These are phyloP conservation scores for Zygoascus bituminiphila DNA, from an alignment of 805 yeast species.

Conservation along the genomic window DNA sequence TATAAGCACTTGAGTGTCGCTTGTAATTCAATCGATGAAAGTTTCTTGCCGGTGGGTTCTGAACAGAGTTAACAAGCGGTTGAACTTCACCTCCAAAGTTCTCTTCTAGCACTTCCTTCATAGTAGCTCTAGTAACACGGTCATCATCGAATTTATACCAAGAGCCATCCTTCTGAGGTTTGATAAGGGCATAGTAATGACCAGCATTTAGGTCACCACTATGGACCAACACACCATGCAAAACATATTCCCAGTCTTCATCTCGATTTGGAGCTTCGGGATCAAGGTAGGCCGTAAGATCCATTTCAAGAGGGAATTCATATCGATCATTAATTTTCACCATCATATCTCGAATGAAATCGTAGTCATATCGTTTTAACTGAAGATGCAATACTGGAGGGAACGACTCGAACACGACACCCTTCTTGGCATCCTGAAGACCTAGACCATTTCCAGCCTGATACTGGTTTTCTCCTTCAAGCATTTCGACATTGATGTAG, in stretches of 20 bases:
- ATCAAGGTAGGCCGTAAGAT: constrained; percentile 70
- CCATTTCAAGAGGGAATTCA: constrained; percentile 79
- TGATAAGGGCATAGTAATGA: constrained; percentile 90
- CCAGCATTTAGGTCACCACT: constrained; percentile 95
- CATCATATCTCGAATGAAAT: constrained; percentile 78
- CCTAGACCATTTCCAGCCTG: constrained; percentile 78
- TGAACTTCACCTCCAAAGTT: constrained; percentile 75
- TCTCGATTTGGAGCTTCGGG: constrained; percentile 32
- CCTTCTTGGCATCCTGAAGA: constrained; percentile 92
- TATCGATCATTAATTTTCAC: constrained; percentile 88
- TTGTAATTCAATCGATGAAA: constrained; percentile 42
- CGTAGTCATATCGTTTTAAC: constrained; percentile 89
- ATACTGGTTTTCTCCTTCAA: constrained; percentile 93
- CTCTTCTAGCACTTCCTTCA: constrained; percentile 79
- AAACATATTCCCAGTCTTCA: constrained; percentile 66
- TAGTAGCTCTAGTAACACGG: constrained; percentile 79
- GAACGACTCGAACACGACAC: constrained; percentile 82
- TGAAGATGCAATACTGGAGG: constrained; percentile 94
- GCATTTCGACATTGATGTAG: constrained; percentile 79
- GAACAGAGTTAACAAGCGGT: constrained; percentile 1
- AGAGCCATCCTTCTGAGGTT: constrained; percentile 56
- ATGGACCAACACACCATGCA: constrained; percentile 94
- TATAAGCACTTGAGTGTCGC: constrained; percentile 90
- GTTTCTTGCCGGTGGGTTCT: constrained; percentile 16
- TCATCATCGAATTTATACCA: constrained; percentile 98